A percentile compares a stretch with the other conserved stretches of the same genome.
Conservation (phyloP, 2,329 filamentous ascomycete species). For the Sordariomycetes sp. region DNA sequence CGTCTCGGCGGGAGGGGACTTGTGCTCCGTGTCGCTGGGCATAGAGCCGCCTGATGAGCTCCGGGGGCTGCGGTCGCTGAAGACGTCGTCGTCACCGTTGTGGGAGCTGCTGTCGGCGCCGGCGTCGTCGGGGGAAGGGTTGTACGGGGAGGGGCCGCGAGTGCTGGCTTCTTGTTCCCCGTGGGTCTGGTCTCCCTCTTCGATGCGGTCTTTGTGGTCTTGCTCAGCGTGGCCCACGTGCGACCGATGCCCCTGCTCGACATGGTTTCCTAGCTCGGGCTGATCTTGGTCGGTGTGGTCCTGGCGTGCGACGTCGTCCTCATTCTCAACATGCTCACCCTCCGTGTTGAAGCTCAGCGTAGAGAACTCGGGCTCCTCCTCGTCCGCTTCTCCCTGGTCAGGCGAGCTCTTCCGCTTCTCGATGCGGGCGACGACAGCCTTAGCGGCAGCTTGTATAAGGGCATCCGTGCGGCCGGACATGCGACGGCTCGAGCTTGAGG, state of each 20-base stretch:
- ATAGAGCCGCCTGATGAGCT: constrained; percentile 31
- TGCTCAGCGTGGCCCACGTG: no score
- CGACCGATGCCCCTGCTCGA: no score
- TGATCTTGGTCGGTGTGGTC: no score
- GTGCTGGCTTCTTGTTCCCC: not conserved
- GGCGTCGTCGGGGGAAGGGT: not conserved
- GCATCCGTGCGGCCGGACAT: constrained; percentile 32
- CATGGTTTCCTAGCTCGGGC: no score
- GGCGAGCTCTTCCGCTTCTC: constrained; percentile 14
- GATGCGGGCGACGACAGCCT: constrained; percentile 34
- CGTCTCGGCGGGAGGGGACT: constrained; percentile 1
- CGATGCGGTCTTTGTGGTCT: no score
- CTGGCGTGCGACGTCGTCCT: constrained; percentile 67
- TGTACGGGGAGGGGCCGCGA: not conserved
- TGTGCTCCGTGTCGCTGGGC: constrained; percentile 10
- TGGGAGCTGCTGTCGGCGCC: constrained; percentile 33
- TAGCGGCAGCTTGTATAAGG: constrained; percentile 37
- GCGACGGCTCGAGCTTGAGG: constrained; percentile 14
- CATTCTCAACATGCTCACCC: constrained; percentile 33
- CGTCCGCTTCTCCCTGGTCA: constrained; percentile 15
- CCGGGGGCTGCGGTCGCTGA: constrained; percentile 42
- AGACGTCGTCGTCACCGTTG: constrained; percentile 42
- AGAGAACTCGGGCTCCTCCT: constrained; percentile 1
- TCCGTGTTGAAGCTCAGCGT: constrained; percentile 1
- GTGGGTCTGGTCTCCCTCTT: not conserved